Conservation (phyloP, 306 rosid genomes). For the Lotus japonicus region DNA sequence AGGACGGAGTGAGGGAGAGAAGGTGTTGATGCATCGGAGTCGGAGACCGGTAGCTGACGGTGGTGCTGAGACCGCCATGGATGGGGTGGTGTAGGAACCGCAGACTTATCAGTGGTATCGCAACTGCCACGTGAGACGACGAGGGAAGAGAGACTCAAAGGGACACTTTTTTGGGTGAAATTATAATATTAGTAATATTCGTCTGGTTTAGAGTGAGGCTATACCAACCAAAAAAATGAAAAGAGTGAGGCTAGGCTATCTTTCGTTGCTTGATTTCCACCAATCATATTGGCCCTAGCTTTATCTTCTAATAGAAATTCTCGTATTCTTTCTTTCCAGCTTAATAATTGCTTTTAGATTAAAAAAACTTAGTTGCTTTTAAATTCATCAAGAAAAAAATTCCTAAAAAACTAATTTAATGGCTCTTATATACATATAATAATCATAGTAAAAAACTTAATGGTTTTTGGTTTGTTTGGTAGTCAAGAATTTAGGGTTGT, state of each 20-base stretch:
- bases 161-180: background rate
- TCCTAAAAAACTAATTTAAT: no score
- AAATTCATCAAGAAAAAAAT: no score
- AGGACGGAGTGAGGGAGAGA: slow-evolving; percentile 20
- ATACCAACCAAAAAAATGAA: no score
- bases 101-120: background rate
- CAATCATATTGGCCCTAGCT: slow-evolving; percentile 44
- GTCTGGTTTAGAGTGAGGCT: no score
- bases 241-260: no score
- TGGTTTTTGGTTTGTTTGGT: no score
- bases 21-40: slow-evolving; percentile 30
- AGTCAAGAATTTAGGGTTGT: no score
- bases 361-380: no score
- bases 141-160: background rate
- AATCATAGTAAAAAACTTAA: no score
- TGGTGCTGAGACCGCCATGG: slow-evolving; percentile 59
- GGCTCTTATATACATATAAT: no score
- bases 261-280: slow-evolving; percentile 19
- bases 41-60: slow-evolving; percentile 40
- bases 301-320: slow-evolving; percentile 31
- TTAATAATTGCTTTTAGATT: no score
- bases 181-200: no score
- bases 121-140: slow-evolving; percentile 58
- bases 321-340: background rate
- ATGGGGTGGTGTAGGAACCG: background rate